These are phyloP conservation scores for Marvania coccoides DNA, from an alignment of 139 green algal genomes.

Conservation along the genomic window DNA sequence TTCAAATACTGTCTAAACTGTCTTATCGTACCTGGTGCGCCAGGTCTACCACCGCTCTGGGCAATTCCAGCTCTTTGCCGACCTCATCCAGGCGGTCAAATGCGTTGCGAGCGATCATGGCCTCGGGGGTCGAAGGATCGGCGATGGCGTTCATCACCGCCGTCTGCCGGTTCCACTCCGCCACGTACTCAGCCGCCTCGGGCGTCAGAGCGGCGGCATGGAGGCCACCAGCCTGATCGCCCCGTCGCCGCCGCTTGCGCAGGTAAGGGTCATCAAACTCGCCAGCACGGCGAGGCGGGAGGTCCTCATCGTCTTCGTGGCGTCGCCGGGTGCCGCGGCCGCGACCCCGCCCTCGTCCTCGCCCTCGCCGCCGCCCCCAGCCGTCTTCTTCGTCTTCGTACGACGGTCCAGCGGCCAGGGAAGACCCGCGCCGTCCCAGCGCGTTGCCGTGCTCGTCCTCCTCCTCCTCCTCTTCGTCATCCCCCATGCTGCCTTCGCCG, in stretches of 20 bases:
- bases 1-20: background rate
- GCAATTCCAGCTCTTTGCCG: slow-evolving; percentile 31
- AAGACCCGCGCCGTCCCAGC: background rate
- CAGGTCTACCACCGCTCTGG: slow-evolving; percentile 40
- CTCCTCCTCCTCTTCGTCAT: slow-evolving; percentile 10
- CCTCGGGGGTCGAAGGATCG: slow-evolving; percentile 45
- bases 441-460: background rate
- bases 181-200: slow-evolving; percentile 20
- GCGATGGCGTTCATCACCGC: slow-evolving; percentile 43
- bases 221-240: background rate
- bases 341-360: background rate
- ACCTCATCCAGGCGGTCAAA: slow-evolving; percentile 50
- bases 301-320: slow-evolving; percentile 18
- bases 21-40: slow-evolving; percentile 33
- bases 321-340: background rate
- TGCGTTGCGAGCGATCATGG: slow-evolving; percentile 48
- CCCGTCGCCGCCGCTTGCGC: background rate
- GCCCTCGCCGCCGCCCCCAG: slow-evolving; percentile 2
- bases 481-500: slow-evolving; percentile 4
- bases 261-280: background rate
- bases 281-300: background rate
- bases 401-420: slow-evolving; percentile 1
- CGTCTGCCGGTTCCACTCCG: slow-evolving; percentile 56
- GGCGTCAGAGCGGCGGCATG: background rate
- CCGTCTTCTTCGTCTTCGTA: slow-evolving; percentile 20